Percentiles rank a stretch among this genome's conserved stretches.
Evolutionary conservation across 768 basidiomycete species (phyloP).

Genomic region (Phaeotremella skinneri): DNA sequence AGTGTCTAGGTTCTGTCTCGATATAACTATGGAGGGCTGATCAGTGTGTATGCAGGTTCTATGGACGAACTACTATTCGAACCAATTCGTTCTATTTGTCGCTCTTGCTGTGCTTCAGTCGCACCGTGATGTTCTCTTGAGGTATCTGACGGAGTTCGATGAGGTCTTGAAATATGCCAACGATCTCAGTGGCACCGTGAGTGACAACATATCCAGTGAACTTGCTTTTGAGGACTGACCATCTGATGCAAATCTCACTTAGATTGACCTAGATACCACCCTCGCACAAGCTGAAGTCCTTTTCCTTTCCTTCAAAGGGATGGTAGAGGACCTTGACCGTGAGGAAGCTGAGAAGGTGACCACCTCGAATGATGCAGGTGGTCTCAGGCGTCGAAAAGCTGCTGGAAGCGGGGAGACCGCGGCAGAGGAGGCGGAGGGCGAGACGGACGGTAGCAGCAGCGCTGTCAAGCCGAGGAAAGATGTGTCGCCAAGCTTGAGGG

Average conservation of each 20-base stretch:
- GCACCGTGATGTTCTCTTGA: conserved; percentile 88
- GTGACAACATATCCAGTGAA: conserved; percentile 15
- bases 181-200: conserved; percentile 44
- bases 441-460: neutral
- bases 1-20: conserved; percentile 10
- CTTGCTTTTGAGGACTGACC: neutral
- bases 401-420: conserved; percentile 5
- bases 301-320: conserved; percentile 82
- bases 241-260: neutral
- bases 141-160: conserved; percentile 75
- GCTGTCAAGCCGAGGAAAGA: conserved; percentile 9
- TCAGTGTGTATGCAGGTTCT: conserved; percentile 33
- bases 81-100: conserved; percentile 84
- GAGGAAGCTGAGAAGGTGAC: conserved; percentile 16
- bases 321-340: conserved; percentile 80
- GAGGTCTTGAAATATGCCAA: conserved; percentile 59
- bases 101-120: conserved; percentile 92
- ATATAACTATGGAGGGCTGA: neutral
- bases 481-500: conserved; percentile 19
- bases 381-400: conserved; percentile 6
- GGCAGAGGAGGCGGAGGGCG: conserved; percentile 7
- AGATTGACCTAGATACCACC: conserved; percentile 90
- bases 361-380: neutral
- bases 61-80: conserved; percentile 72
- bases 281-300: conserved; percentile 95